phyloP scores from a whole-genome alignment of 2,329 filamentous ascomycete genomes.

The Cladosporium sp. region DNA sequence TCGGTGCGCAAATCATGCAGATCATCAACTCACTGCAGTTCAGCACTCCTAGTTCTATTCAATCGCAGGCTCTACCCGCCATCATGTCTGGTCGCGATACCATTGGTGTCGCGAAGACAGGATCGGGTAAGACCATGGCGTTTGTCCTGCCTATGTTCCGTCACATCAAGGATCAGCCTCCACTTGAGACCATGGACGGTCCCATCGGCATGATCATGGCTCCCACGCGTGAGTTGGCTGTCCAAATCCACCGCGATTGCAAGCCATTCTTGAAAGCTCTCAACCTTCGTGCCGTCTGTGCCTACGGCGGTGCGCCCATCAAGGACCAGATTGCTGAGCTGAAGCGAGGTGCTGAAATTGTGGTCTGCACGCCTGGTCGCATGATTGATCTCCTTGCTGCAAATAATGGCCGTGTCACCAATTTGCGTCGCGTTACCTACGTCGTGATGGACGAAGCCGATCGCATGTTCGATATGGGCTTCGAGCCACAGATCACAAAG shows the following conservation, averaged over 20 bases:
- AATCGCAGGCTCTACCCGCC: constrained; percentile 88
- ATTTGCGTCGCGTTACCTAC: constrained; percentile 83
- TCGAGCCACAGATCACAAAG: constrained; percentile 96
- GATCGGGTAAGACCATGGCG: constrained; percentile 94
- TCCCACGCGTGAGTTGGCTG: constrained; percentile 87
- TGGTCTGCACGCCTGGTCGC: constrained; percentile 90
- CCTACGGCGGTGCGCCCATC: constrained; percentile 91
- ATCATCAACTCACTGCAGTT: constrained; percentile 78
- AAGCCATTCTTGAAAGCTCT: constrained; percentile 90
- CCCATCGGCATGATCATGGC: constrained; percentile 87
- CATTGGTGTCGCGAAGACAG: constrained; percentile 94
- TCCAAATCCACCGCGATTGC: constrained; percentile 90
- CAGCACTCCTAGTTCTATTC: constrained; percentile 86
- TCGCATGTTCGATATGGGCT: constrained; percentile 99
- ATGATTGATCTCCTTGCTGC: constrained; percentile 93
- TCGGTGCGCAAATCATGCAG: constrained; percentile 81
- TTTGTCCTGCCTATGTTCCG: constrained; percentile 96
- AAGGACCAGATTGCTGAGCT: constrained; percentile 96
- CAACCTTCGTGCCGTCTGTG: constrained; percentile 80
- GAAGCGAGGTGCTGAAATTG: constrained; percentile 90
- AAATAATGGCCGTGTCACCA: constrained; percentile 91
- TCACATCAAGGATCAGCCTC: constrained; percentile 90
- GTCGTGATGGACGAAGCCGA: constrained; percentile 96
- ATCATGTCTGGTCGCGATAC: constrained; percentile 96
- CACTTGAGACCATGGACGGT: constrained; percentile 77